A percentile compares a stretch with the other conserved stretches of the same genome.
Conservation (phyloP, 768 basidiomycete species). For the Clavulina sp. region DNA sequence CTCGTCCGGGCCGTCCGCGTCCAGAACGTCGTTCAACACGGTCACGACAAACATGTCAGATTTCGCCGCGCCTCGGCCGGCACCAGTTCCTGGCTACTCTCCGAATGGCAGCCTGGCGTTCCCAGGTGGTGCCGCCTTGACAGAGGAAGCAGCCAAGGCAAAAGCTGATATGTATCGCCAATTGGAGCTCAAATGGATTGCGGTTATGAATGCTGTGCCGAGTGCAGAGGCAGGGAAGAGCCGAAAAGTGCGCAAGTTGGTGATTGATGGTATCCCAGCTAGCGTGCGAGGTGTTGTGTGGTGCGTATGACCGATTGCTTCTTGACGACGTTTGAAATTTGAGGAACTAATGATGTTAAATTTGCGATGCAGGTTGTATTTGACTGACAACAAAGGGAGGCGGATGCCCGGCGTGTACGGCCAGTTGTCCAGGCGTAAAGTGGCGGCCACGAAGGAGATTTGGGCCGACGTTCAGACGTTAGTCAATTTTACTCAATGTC, state of each 20-base stretch:
- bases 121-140: no score
- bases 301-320: slow-evolving; percentile 17
- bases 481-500: background rate
- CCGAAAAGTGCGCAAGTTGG: slow-evolving; percentile 59
- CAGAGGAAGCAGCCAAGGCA: no score
- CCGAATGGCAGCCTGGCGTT: no score
- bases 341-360: background rate
- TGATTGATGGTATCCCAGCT: slow-evolving; percentile 62
- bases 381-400: slow-evolving; percentile 60
- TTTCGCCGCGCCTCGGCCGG: no score
- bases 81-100: no score
- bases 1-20: no score
- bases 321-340: background rate
- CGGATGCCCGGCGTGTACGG: slow-evolving; percentile 51
- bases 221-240: slow-evolving; percentile 52
- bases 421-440: slow-evolving; percentile 38
- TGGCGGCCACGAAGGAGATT: slow-evolving; percentile 33
- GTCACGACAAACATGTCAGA: no score
- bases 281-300: slow-evolving; percentile 75
- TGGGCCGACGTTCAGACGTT: slow-evolving; percentile 37
- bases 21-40: no score
- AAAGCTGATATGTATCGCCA: slow-evolving; percentile 64
- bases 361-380: slow-evolving; percentile 25
- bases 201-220: slow-evolving; percentile 35
- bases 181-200: slow-evolving; percentile 60